Evolutionary conservation across 2,329 filamentous ascomycete genomes (phyloP), one percentile per base, ranked within the genome.

Genomic region (Aureobasidium sp.): DNA sequence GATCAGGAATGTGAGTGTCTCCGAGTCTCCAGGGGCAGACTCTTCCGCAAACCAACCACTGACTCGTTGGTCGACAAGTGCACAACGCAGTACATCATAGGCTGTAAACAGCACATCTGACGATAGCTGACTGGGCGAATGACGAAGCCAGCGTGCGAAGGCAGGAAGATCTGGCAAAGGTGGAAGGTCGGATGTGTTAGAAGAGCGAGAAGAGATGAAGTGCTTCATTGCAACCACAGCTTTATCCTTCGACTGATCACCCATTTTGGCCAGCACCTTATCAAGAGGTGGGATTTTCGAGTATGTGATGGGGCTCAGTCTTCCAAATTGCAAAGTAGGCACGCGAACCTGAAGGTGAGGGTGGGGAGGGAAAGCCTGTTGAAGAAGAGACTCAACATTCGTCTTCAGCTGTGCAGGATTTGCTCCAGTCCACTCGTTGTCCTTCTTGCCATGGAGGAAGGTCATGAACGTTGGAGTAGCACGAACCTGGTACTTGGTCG

Each of bases 381-480:
- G 82, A 1, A 92, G 77, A 2, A 97, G 77, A 49, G 92, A 79
- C 37, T 85, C 83, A 14, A 96, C 80, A 63, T 91, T 94, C 17
- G 82, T 82, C 58, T 84, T 82, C 15, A 97, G 78, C 17, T 84
- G 79, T 14, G 80, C 78, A 2, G 84, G 81, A 69, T 92, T 87
- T 0, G 89, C 90, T 1, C 91, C 91, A 54, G 81, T 82, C 92
- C 92, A 97, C 66, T 88, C 82, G 64, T 91, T 87, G 53, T 90
- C 83, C 70, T 93, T 84, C 63, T 86, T 76, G 1, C 91, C 91
- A 58, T 82, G 86, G 9, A 93, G 75, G 70, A 92, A 95, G 0
- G 91, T 93, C 69, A 94, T 84, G 70, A 97, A 96, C 0, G 92
- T 96, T 0, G 93, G 93, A 0, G 92, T 96, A 4, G 87, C 87